Base-by-base conservation (phyloP, 2,329 filamentous ascomycete species). In the Aspergillus tamarii region DNA sequence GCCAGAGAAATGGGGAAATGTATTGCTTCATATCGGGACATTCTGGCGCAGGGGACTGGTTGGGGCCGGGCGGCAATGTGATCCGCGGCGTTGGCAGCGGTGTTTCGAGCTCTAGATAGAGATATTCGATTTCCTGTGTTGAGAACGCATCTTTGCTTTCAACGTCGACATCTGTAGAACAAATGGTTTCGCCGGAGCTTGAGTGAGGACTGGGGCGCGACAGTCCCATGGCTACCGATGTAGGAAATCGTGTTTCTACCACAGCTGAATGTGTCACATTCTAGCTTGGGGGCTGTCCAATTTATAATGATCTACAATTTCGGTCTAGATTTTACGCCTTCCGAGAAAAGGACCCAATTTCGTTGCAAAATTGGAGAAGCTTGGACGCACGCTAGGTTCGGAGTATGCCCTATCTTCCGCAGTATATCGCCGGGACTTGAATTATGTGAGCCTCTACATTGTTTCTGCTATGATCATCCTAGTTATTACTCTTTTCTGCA, bases 1-100 rank as follows among this genome's bases (percentile, higher is more conserved):
- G 87, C 92, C 93, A 96, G 11, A 84, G 82, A 67, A 93, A 89
- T 0, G 94, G 94, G 11, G 91, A 89, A 1, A 77, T 81, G 71
- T 88, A 96, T 63, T 84, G 82, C 39, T 81, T 83, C 30, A 96
- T 85, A 74, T 92, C 83, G 4, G 91, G 92, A 28, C 81, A 82
- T 59, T 83, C 77, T 53, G 89, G 89, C 1, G 84, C 76, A n/a
- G 80, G 65, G 10, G 73, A 72, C 43, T 75, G 70, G 21, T 72
- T 70, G 3, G 69, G 60, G 12, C 64, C 68, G 59, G 77, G 64
- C 69, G 76, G 67, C 63, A 74, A 64, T 63, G 72, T 70, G 62
- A 77, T 70, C 64, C 68, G 65, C 62, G 79, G 78, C 2, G 79
- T 77, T 2, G 88, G 87, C 1, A 90, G 73, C 16, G 81, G 76